Percentiles rank a stretch among this genome's conserved stretches.
Conservation (phyloP, 2,329 filamentous ascomycete genomes). For the Gnomoniopsis sp. region DNA sequence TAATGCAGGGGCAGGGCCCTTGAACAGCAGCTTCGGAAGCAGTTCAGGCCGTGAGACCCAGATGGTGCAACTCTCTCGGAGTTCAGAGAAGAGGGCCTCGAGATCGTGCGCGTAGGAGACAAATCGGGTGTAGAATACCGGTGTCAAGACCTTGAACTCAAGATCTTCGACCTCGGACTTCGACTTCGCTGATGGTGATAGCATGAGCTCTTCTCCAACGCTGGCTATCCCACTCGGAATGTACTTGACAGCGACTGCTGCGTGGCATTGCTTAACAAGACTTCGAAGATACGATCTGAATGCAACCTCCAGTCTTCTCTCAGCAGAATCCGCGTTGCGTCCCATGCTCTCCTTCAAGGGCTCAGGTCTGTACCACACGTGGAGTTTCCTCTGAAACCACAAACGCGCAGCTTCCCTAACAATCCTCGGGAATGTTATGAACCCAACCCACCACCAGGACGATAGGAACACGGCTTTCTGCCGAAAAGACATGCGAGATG, state of each 20-base stretch:
- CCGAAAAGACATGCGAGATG: slow-evolving; percentile 37
- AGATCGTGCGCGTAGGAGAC: slow-evolving; percentile 59
- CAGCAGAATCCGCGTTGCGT: slow-evolving; percentile 47
- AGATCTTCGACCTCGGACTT: slow-evolving; percentile 34
- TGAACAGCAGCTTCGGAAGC: slow-evolving; percentile 43
- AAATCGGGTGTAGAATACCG: slow-evolving; percentile 65
- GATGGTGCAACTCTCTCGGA: slow-evolving; percentile 56
- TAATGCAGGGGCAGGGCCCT: slow-evolving; percentile 34
- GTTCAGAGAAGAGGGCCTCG: slow-evolving; percentile 59
- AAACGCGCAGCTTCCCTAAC: slow-evolving; percentile 56
- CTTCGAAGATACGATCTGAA: slow-evolving; percentile 47
- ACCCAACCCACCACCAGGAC: slow-evolving; percentile 65
- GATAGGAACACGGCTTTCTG: slow-evolving; percentile 46
- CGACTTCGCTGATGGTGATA: slow-evolving; percentile 26
- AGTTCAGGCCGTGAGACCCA: slow-evolving; percentile 53
- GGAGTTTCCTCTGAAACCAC: slow-evolving; percentile 53
- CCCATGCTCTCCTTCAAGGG: slow-evolving; percentile 54
- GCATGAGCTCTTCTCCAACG: slow-evolving; percentile 34
- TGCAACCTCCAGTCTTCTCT: slow-evolving; percentile 42
- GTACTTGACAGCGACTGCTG: slow-evolving; percentile 50
- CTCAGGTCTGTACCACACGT: slow-evolving; percentile 65
- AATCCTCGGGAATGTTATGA: slow-evolving; percentile 64
- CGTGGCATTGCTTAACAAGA: slow-evolving; percentile 44
- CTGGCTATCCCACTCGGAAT: slow-evolving; percentile 45
- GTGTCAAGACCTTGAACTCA: slow-evolving; percentile 58